Conservation (phyloP, 2,329 filamentous ascomycete genomes). For the Drechmeria coniospora region DNA sequence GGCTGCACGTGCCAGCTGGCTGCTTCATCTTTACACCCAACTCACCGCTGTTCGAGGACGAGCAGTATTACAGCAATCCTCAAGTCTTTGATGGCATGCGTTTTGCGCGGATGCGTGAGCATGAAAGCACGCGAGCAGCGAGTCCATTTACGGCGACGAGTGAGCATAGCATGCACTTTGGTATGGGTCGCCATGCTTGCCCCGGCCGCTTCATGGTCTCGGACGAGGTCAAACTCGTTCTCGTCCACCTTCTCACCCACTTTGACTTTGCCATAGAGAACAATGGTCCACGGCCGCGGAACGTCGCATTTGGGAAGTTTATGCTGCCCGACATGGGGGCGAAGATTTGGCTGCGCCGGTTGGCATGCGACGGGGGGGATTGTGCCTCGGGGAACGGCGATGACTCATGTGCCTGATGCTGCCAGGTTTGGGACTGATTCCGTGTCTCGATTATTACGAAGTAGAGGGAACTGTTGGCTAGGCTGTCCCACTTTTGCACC, state of each 20-base stretch:
- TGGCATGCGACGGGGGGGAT: too few species aligned
- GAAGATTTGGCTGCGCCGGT: constrained; percentile 5
- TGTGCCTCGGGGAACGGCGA: too few species aligned
- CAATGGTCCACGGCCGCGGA: constrained; percentile 4
- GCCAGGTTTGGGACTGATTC: too few species aligned
- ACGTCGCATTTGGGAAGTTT: constrained; percentile 5
- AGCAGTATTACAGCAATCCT: constrained; percentile 4
- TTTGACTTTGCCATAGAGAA: constrained; percentile 5
- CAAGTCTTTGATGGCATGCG: constrained; percentile 5
- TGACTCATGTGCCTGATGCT: too few species aligned
- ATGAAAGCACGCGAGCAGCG: constrained; percentile 1
- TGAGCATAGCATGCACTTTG: constrained; percentile 7
- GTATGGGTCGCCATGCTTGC: constrained; percentile 5
- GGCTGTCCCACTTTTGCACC: too few species aligned
- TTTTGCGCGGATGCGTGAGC: constrained; percentile 5
- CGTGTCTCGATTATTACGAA: too few species aligned
- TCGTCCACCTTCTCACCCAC: constrained; percentile 5
- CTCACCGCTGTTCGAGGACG: constrained; percentile 4
- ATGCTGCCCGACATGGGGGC: constrained; percentile 5
- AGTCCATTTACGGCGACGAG: constrained; percentile 4
- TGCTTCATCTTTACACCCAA: constrained; percentile 6
- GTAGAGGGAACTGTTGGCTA: too few species aligned
- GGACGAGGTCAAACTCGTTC: constrained; percentile 6
- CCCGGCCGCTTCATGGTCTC: constrained; percentile 6
- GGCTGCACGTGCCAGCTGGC: constrained; percentile 4